Base-by-base conservation (phyloP, 2,329 filamentous ascomycete species). In the Exophiala calicioides region DNA sequence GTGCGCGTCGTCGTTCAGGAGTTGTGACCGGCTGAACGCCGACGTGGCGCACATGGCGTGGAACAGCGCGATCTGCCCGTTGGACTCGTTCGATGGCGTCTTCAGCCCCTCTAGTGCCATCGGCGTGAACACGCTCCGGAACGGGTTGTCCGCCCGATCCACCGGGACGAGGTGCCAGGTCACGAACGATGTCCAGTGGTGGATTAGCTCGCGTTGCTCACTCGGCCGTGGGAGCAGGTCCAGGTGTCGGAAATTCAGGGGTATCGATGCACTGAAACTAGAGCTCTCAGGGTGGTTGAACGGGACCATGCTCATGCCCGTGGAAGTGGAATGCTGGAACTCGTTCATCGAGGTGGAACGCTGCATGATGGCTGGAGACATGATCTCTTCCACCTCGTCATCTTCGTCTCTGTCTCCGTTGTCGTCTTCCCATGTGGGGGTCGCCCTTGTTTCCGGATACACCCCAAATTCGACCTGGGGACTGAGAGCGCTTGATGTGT, bases 141-240 rank as follows among this genome's bases (percentile, higher is more conserved):
- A 63, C 0, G 58, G 57, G 21, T 64, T 64, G 47, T 62, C 60
- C 19, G 60, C 50, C 3, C 53, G 52, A 31, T 64, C 61, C 12
- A 63, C 54, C 18, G 62, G 51, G 2, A 64, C 50, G 47, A 64
- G 58, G 18, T 62, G 60, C 35, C 62, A 60, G 18, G 57, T 60
- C 3, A 63, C 53, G 33, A 64, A 62, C 21, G 58, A 52, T 5
- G 59, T 59, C 62, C 62, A 64, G 35, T 64, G 60, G 33, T 63
- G 59, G 9, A 64, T 46, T 6, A 64, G 40, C 26, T 62, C 61
- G 5, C 52, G 48, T 36, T 55, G 47, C 13, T 51, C 48, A 2
- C 36, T 20, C 4, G 40, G 47, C 10, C 47, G 47, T 3, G 52
- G 52, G 2, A 55, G 45, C 5, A 55, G 45, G 35, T 55, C 52